These are phyloP conservation scores for Penicillium tannophilum DNA, from an alignment of 495 filamentous ascomycete genomes.

Conservation along the genomic window DNA sequence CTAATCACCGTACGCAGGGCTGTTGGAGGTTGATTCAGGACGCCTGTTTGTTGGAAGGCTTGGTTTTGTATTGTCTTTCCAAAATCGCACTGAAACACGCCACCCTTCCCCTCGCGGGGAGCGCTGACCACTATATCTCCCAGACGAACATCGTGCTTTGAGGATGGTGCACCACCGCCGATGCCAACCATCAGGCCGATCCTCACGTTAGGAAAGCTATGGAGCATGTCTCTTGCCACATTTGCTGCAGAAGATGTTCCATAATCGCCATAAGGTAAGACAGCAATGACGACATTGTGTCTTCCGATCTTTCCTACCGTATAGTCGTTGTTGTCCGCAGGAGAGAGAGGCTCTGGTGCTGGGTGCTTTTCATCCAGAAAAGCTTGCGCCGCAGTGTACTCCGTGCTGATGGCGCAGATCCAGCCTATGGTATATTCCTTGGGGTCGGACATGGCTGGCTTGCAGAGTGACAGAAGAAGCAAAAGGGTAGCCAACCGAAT, in stretches of 20 bases:
- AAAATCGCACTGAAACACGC: constrained; percentile 1
- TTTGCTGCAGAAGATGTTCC: constrained; percentile 1
- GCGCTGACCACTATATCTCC: constrained; percentile 22
- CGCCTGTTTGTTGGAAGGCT: not conserved
- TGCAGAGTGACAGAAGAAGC: too few species aligned
- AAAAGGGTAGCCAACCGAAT: too few species aligned
- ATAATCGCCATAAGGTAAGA: constrained; percentile 24
- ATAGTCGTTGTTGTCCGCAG: constrained; percentile 35
- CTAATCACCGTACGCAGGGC: not conserved
- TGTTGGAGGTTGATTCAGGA: not conserved
- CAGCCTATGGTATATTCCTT: constrained; percentile 11
- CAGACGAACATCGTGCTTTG: constrained; percentile 27
- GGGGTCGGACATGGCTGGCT: not conserved
- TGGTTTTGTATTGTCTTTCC: constrained; percentile 1
- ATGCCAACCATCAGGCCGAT: constrained; percentile 35
- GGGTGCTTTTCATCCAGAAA: constrained; percentile 12
- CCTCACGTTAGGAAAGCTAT: constrained; percentile 33
- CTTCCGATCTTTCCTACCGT: constrained; percentile 33
- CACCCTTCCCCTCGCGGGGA: not conserved
- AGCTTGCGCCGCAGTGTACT: constrained; percentile 7
- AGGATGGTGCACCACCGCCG: constrained; percentile 25
- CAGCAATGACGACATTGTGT: constrained; percentile 35
- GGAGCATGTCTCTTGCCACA: constrained; percentile 26
- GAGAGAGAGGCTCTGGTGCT: not conserved
- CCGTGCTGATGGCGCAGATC: constrained; percentile 7